These are phyloP conservation scores for Fusarium pseudograminearum DNA, from an alignment of 2,329 filamentous ascomycete species.

Conservation along the genomic window DNA sequence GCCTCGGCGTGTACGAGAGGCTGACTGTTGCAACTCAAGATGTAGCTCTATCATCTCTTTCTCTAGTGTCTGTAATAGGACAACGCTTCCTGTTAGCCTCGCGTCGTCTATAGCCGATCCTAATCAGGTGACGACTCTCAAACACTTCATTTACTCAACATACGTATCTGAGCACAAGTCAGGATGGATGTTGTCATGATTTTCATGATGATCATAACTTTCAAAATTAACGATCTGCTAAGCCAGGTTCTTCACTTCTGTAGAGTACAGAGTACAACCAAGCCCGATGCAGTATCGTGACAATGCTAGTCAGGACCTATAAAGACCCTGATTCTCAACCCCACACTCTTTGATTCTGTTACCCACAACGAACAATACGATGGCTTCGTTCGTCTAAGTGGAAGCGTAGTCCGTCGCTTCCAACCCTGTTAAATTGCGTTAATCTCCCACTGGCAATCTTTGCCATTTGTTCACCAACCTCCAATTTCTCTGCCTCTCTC, in stretches of 20 bases:
- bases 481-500: background rate
- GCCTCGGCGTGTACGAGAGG: constrained; percentile 16
- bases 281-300: constrained; percentile 29
- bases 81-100: constrained; percentile 13
- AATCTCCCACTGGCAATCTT: constrained; percentile 31
- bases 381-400: constrained; percentile 29
- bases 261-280: background rate
- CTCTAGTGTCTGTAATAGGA: constrained; percentile 1
- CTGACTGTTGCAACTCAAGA: background rate
- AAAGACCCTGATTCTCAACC: constrained; percentile 40
- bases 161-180: background rate
- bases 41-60: constrained; percentile 2
- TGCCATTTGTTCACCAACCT: background rate
- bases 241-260: constrained; percentile 7
- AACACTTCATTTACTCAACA: constrained; percentile 2
- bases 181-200: background rate
- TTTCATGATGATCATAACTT: constrained; percentile 22
- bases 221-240: constrained; percentile 27
- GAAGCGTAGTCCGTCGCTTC: constrained; percentile 8
- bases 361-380: constrained; percentile 9
- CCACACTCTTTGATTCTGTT: constrained; percentile 30
- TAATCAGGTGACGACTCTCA: constrained; percentile 29
- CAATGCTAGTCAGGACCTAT: constrained; percentile 23
- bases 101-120: constrained; percentile 27
- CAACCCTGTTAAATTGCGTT: constrained; percentile 31